Percentiles rank a stretch among this genome's conserved stretches.
phyloP scores from a whole-genome alignment of 148 eudicot species.

The Camellia granthamiana region DNA sequence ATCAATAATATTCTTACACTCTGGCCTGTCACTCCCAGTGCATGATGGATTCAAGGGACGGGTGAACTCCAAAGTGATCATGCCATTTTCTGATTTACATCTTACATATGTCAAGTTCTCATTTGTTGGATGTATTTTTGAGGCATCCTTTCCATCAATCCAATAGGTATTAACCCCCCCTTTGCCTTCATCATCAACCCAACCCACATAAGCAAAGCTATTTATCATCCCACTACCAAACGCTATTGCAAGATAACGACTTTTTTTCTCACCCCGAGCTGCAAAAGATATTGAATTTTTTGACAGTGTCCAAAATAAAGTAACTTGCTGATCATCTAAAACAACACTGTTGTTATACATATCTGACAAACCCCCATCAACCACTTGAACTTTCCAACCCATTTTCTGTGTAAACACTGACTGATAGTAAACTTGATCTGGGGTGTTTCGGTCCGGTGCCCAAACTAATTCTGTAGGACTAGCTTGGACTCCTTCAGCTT shows the following conservation, averaged over 20 bases:
- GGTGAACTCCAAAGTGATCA: conserved; percentile 87
- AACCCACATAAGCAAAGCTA: conserved; percentile 89
- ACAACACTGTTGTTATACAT: conserved; percentile 91
- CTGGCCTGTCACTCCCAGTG: conserved; percentile 49
- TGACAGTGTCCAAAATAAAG: conserved; percentile 80
- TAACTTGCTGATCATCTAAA: conserved; percentile 88
- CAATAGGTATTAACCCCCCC: conserved; percentile 74
- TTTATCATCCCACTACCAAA: conserved; percentile 83
- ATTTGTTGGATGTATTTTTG: conserved; percentile 60
- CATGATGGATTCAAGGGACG: conserved; percentile 83
- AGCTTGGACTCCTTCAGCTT: conserved; percentile 84
- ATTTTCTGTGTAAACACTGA: conserved; percentile 70
- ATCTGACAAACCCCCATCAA: conserved; percentile 90
- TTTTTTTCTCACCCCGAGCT: conserved; percentile 85
- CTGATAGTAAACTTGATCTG: conserved; percentile 79
- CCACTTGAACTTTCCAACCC: conserved; percentile 99
- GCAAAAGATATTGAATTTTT: conserved; percentile 77
- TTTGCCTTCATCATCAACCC: conserved; percentile 76
- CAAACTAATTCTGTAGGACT: conserved; percentile 73
- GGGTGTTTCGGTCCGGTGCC: conserved; percentile 91
- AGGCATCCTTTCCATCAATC: conserved; percentile 76
- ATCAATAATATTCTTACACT: conserved; percentile 77
- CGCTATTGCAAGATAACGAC: conserved; percentile 87
- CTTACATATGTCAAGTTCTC: conserved; percentile 86
- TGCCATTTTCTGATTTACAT: conserved; percentile 92